Evolutionary conservation across 352 stramenopile species (phyloP).

Genomic region (Phytophthora quininea): DNA sequence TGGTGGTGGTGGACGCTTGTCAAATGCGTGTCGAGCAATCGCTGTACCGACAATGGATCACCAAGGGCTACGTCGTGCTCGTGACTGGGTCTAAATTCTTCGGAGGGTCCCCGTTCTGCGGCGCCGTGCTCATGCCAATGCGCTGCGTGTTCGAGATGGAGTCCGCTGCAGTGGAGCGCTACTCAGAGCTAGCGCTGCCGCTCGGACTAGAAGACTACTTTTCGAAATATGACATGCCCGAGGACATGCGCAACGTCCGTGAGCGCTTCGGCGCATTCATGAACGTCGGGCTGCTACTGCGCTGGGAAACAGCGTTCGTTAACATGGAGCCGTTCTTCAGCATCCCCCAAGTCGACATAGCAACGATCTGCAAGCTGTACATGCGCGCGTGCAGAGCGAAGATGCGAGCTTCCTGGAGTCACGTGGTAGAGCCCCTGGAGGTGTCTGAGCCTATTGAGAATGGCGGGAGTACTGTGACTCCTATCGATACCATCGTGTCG

Average conservation of each 20-base stretch:
- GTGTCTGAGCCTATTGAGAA: constrained; percentile 23
- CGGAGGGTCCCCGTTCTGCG: constrained; percentile 84
- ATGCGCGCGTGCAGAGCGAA: constrained; percentile 57
- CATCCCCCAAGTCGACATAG: constrained; percentile 56
- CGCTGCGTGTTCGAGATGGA: constrained; percentile 84
- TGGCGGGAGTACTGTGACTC: constrained; percentile 27
- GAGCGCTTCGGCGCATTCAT: constrained; percentile 57
- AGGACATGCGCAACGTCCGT: constrained; percentile 70
- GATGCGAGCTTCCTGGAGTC: constrained; percentile 42
- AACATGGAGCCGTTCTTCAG: constrained; percentile 82
- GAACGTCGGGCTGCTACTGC: constrained; percentile 80
- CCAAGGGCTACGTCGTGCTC: constrained; percentile 74
- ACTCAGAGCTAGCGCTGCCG: constrained; percentile 68
- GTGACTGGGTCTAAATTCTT: constrained; percentile 91
- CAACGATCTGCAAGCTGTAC: constrained; percentile 64
- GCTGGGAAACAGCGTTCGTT: constrained; percentile 80
- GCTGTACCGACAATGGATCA: constrained; percentile 66
- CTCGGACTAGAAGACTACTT: constrained; percentile 86
- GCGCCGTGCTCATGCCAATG: constrained; percentile 82
- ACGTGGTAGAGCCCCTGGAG: constrained; percentile 56
- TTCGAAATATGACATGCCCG: constrained; percentile 76
- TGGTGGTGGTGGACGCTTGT: constrained; percentile 89
- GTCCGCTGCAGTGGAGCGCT: constrained; percentile 53
- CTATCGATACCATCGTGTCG: constrained; percentile 81
- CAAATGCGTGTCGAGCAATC: constrained; percentile 80